Percentiles rank a stretch among this genome's conserved stretches.
These are phyloP conservation scores for Rhizomucor pusillus DNA, from an alignment of 371 early-diverging fungal genomes.

Conservation along the genomic window DNA sequence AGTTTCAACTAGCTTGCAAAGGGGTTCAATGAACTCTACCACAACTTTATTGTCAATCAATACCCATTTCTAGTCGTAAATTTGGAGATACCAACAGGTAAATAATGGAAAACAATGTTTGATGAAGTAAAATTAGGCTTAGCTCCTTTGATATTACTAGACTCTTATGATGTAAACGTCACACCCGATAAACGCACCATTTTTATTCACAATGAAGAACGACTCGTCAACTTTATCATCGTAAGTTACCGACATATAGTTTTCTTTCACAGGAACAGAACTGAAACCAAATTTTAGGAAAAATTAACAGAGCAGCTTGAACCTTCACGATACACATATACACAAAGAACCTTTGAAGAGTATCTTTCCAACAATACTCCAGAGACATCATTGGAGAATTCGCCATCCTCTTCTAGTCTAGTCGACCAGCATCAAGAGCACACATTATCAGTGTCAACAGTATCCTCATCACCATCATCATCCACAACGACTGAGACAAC, in stretches of 20 bases:
- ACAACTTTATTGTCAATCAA: slow-evolving; percentile 62
- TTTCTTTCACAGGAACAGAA: too few species aligned
- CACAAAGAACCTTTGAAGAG: slow-evolving; percentile 1
- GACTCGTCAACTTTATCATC: slow-evolving; percentile 52
- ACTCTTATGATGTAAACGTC: slow-evolving; percentile 84
- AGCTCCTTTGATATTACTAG: too few species aligned
- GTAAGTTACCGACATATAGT: slow-evolving; percentile 32
- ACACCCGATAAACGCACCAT: slow-evolving; percentile 95
- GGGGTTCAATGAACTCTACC: slow-evolving; percentile 82
- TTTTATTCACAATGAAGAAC: slow-evolving; percentile 73
- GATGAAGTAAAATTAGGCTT: too few species aligned
- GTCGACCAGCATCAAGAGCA: too few species aligned
- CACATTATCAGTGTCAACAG: too few species aligned
- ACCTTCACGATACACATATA: slow-evolving; percentile 60
- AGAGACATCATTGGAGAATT: too few species aligned
- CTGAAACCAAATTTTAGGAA: slow-evolving; percentile 21
- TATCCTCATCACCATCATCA: too few species aligned
- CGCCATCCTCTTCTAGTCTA: too few species aligned
- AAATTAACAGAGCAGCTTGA: slow-evolving; percentile 51
- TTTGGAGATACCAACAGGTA: slow-evolving; percentile 58
- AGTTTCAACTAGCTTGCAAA: slow-evolving; percentile 31
- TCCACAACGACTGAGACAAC: too few species aligned
- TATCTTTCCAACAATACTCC: background rate
- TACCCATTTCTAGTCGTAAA: slow-evolving; percentile 82
- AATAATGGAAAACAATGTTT: slow-evolving; percentile 1